Percentiles rank a stretch among this genome's conserved stretches.
These are phyloP conservation scores for Asterella californica DNA, from an alignment of 225 moss, liverwort and hornwort species.

Conservation along the genomic window DNA sequence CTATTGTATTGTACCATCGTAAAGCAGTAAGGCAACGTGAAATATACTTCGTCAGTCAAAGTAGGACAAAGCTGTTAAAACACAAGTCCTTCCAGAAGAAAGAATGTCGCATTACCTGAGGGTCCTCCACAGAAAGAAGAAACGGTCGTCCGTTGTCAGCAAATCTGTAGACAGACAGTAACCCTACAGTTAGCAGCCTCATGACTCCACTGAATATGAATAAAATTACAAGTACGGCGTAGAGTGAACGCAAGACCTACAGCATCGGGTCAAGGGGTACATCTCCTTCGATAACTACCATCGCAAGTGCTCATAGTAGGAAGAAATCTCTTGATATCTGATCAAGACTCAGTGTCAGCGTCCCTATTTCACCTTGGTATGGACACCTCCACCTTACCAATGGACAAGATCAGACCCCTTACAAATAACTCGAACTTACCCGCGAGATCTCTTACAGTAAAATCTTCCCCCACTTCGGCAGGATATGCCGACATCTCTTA, in stretches of 20 bases:
- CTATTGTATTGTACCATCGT: no score
- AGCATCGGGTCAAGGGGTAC: neutral
- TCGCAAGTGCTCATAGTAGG: neutral
- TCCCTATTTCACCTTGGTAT: neutral
- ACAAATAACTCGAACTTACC: slow-evolving; percentile 44
- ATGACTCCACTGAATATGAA: neutral
- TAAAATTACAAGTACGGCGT: neutral
- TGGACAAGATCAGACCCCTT: neutral
- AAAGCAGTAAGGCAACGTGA: no score
- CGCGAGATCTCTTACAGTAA: slow-evolving; percentile 62
- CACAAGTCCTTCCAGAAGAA: neutral
- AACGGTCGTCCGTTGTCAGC: slow-evolving; percentile 31
- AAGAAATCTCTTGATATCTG: neutral
- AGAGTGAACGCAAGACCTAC: neutral
- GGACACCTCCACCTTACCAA: no score
- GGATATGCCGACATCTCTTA: slow-evolving; percentile 90
- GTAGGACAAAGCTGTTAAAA: neutral
- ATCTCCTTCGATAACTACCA: neutral
- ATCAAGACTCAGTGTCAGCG: neutral
- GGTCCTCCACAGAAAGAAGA: slow-evolving; percentile 49
- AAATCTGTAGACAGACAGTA: slow-evolving; percentile 26
- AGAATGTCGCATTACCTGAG: slow-evolving; percentile 31
- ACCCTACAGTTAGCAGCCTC: neutral
- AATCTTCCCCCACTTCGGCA: slow-evolving; percentile 90
- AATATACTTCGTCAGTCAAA: neutral